Conservation (phyloP, 192 early-diverging fungal genomes). For the Mortierella claussenii region DNA sequence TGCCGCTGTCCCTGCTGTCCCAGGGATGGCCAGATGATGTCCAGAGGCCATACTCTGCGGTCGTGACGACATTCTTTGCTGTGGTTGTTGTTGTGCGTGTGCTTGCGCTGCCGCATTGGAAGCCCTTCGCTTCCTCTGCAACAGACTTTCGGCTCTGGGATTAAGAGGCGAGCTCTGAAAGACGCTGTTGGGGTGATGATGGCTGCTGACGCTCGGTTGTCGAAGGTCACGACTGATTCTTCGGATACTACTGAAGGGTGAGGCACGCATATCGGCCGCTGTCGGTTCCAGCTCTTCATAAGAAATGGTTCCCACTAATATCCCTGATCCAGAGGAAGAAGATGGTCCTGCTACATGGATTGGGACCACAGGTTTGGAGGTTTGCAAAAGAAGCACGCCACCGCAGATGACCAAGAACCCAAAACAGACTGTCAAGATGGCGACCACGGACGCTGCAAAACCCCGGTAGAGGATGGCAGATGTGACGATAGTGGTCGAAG, state of each 20-base stretch:
- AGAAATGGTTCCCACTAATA: constrained; percentile 27
- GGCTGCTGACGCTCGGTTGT: constrained; percentile 22
- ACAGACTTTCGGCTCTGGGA: constrained; percentile 37
- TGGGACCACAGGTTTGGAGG: constrained; percentile 49
- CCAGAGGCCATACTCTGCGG: constrained; percentile 24
- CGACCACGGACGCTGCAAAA: constrained; percentile 74
- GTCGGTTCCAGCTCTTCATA: constrained; percentile 47
- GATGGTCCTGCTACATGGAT: constrained; percentile 32
- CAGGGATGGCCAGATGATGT: constrained; percentile 21
- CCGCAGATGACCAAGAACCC: constrained; percentile 93
- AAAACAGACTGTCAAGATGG: constrained; percentile 82
- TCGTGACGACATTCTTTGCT: constrained; percentile 21
- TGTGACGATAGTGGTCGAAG: constrained; percentile 92
- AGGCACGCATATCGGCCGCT: constrained; percentile 50
- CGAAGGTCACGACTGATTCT: constrained; percentile 41
- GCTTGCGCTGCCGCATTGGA: too few relatives aligned
- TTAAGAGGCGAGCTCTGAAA: constrained; percentile 45
- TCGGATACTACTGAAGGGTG: constrained; percentile 45
- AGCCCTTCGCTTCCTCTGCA: constrained; percentile 38
- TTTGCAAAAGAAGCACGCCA: constrained; percentile 82
- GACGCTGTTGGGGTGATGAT: constrained; percentile 4
- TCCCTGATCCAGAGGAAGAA: too few relatives aligned
- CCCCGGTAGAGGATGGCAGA: constrained; percentile 89
- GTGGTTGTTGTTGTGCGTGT: background rate
- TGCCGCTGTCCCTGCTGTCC: constrained; percentile 2